Base-by-base conservation (phyloP, 495 filamentous ascomycete genomes). In the Hypoxylon crocopeplum region DNA sequence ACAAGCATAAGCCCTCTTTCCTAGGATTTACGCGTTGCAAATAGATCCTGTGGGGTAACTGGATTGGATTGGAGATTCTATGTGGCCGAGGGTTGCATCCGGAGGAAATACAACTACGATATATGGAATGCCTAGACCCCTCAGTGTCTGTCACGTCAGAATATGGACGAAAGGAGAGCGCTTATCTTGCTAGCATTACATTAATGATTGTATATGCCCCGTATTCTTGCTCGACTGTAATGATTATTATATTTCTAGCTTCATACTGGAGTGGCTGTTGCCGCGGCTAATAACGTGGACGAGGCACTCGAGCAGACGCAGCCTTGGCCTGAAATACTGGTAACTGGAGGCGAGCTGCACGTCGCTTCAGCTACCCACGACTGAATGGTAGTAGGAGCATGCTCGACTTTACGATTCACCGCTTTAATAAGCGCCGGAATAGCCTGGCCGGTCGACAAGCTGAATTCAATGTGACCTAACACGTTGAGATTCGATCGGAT, bases 341-440 rank as follows among this genome's bases (percentile, higher is more conserved):
- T 77, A 4, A 78, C 69, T 0, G 82, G 83, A 2, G 82, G 76
- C 42, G 64, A 71, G 0, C 72, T 77, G 56, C 83, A 86, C 52
- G 83, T 82, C 19, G 80, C 69, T 58, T 75, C 75, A 13, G 64
- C 53, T 7, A 71, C 72, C 66, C 75, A 84, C 22, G 75, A 69
- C 52, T 70, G 24, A 16, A 69, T 59, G 6, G 71, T 69, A 0
- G 78, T 74, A 4, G 76, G 65, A 15, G 70, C 51, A 2, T 64
- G 37, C 3, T 69, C 49, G 15, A 44, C 66, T 12, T 48, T 48
- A 8, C 59, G 16, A 27, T 44, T 71, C 68, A 83, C 74, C 0
- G 84, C 86, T 62, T 79, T 81, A 7, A 91, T 79, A 36, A 91
- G 75, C 20, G 88, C 86, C 1, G 88, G 86, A 50, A 92, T 89